A percentile compares a stretch with the other conserved stretches of the same genome.
These are phyloP conservation scores for Colletotrichum coccodes DNA, from an alignment of 2,329 filamentous ascomycete species.

Conservation along the genomic window DNA sequence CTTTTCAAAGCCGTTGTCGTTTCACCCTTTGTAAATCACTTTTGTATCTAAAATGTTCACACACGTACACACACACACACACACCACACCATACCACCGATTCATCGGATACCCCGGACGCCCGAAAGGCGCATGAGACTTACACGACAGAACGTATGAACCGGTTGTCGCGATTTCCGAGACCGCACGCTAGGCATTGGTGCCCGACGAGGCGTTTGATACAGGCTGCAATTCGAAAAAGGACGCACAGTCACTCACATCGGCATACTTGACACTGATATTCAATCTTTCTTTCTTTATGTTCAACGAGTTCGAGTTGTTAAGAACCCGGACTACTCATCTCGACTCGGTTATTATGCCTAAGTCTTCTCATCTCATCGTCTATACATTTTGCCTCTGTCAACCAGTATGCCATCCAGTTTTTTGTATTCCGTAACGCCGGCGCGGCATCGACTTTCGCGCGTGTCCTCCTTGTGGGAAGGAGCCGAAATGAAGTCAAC, in stretches of 20 bases:
- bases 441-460: conserved; percentile 9
- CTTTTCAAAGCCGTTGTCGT: background rate
- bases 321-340: background rate
- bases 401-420: conserved; percentile 26
- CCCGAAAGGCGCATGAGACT: background rate
- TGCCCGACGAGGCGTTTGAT: background rate
- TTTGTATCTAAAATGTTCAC: too few relatives aligned
- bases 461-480: conserved; percentile 7
- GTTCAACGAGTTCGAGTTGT: conserved; percentile 3
- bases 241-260: background rate
- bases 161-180: conserved; percentile 5
- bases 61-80: too few relatives aligned
- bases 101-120: background rate
- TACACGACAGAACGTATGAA: background rate
- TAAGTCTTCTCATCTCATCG: conserved; percentile 11
- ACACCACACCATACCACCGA: background rate
- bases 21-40: background rate
- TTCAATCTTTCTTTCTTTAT: background rate
- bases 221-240: background rate
- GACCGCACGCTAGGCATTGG: background rate
- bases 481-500: conserved; percentile 7
- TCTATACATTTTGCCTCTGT: conserved; percentile 6
- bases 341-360: background rate
- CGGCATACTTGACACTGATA: background rate
- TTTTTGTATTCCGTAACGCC: conserved; percentile 28